Conservation (phyloP, 345 rosid species). For the Clausena lansium region DNA sequence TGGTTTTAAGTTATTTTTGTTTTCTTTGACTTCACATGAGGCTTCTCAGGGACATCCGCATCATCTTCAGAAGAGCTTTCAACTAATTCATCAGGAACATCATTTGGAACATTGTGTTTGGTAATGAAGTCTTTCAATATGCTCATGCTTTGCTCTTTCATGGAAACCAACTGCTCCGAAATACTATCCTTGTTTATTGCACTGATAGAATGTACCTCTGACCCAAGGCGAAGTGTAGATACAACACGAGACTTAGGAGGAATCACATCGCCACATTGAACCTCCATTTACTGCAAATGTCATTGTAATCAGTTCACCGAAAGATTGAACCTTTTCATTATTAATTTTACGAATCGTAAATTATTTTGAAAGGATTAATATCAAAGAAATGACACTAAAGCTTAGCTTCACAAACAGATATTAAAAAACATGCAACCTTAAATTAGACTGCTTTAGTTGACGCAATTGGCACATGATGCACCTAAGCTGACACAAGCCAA, state of each 20-base stretch:
- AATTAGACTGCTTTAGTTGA: background rate
- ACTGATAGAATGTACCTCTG: constrained; percentile 51
- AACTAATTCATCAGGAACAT: constrained; percentile 67
- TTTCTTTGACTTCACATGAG: constrained; percentile 55
- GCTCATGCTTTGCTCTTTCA: constrained; percentile 80
- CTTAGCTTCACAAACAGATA: background rate
- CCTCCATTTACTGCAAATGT: constrained; percentile 46
- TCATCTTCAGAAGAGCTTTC: constrained; percentile 55
- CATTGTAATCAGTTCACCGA: background rate
- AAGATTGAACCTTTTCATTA: background rate
- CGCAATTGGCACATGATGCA: background rate
- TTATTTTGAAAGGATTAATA: background rate
- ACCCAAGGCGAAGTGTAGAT: constrained; percentile 57
- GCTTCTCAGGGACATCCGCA: constrained; percentile 37
- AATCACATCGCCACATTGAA: constrained; percentile 25
- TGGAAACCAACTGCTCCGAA: constrained; percentile 61
- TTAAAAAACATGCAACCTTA: background rate
- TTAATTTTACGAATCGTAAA: background rate
- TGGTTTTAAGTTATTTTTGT: constrained; percentile 47
- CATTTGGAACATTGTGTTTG: constrained; percentile 70
- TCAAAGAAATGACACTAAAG: background rate
- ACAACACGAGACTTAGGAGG: constrained; percentile 35
- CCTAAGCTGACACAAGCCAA: too few relatives aligned
- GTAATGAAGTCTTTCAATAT: constrained; percentile 78
- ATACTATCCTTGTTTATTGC: constrained; percentile 42